Base-by-base conservation (phyloP, 768 basidiomycete genomes). In the Suillus fuscotomentosus region DNA sequence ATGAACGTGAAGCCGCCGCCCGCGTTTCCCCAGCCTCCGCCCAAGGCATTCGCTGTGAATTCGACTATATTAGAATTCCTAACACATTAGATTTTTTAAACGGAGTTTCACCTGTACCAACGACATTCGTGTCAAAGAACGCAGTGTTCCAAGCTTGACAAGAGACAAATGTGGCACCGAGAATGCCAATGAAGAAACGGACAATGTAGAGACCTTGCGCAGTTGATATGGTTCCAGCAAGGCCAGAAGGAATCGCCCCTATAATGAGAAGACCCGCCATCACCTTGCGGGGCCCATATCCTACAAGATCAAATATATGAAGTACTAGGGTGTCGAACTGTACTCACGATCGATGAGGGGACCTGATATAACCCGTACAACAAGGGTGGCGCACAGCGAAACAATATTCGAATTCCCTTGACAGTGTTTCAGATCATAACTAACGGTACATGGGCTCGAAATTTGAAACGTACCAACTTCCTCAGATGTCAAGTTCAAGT, bases 141-240 rank as follows among this genome's bases (percentile, higher is more conserved):
- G 74, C 75, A 0, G 87, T 85, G 10, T 86, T 86, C 84, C 87
- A 86, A 3, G 83, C 82, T 61, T 86, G 83, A 65, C 85, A 86
- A 5, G 86, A 81, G 1, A 88, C 85, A 64, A 89, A 88, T 1
- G 85, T 84, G 0, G 76, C 87, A 8, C 87, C 87, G 3, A 87
- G 77, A 53, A 88, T 83, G 13, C 86, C 85, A 56, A 87, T 85
- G 70, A 88, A 86, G 70, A 87, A 87, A 0, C 87, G 80, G 41
- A 85, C 48, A 3, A 72, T 68, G 61, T 83, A 82, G 0, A 86
- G 76, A 0, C 81, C 77, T 2, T 60, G 27, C 1, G 79, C 81
- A 60, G 64, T 79, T 47, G 75, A 71, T n/a, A 79, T 77, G 1
- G 83, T 82, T 36, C 85, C 86, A 1, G 86, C 85, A 13, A 88